Percentiles rank a stretch among this genome's conserved stretches.
Conservation (phyloP, 805 yeast species). For the Schwanniomyces yamadae region DNA sequence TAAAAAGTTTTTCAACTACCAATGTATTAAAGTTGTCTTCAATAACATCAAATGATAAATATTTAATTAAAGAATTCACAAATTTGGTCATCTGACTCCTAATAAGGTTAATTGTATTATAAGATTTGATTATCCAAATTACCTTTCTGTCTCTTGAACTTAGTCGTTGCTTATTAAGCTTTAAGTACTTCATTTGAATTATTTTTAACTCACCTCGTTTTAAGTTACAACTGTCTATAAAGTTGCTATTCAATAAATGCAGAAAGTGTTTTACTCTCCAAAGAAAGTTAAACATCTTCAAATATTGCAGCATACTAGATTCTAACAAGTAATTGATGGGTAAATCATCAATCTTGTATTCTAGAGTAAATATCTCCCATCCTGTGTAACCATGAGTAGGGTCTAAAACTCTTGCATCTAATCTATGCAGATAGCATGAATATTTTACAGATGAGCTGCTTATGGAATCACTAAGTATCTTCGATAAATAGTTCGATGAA, state of each 20-base stretch:
- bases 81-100: constrained; percentile 42
- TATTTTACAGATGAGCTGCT: constrained; percentile 49
- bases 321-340: constrained; percentile 46
- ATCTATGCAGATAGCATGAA: constrained; percentile 43
- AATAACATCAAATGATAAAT: constrained; percentile 47
- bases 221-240: constrained; percentile 25
- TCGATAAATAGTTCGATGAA: constrained; percentile 64
- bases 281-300: constrained; percentile 79
- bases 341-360: constrained; percentile 59
- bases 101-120: constrained; percentile 34
- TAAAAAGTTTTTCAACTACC: constrained; percentile 23
- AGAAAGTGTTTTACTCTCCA: constrained; percentile 74
- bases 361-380: constrained; percentile 92
- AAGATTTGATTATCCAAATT: constrained; percentile 29
- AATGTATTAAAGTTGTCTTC: constrained; percentile 36
- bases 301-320: constrained; percentile 48
- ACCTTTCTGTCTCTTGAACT: constrained; percentile 28
- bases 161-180: constrained; percentile 23
- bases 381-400: constrained; percentile 67
- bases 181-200: constrained; percentile 12
- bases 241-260: constrained; percentile 43
- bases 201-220: constrained; percentile 24
- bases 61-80: constrained; percentile 38
- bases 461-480: constrained; percentile 64
- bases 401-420: constrained; percentile 84